A percentile compares a stretch with the other conserved stretches of the same genome.
phyloP scores from a whole-genome alignment of 257 asterid species.

The Asclepias syriaca region DNA sequence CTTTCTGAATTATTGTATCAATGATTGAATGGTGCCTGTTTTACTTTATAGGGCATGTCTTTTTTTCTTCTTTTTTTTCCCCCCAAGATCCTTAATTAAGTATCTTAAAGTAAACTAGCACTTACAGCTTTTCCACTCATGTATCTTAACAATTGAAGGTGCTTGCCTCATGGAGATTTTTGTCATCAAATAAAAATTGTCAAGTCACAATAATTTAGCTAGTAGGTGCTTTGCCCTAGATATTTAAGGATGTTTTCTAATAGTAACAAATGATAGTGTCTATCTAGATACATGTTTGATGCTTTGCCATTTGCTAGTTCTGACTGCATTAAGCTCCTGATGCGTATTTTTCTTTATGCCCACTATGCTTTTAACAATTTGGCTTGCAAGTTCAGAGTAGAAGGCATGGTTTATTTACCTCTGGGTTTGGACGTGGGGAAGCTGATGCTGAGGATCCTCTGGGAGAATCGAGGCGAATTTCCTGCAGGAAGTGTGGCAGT shows the following conservation, averaged over 20 bases:
- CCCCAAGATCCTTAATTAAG: too few relatives aligned
- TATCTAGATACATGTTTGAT: background rate
- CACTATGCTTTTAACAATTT: conserved; percentile 13
- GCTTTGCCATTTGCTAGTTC: background rate
- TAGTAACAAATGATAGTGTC: background rate
- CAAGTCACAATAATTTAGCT: background rate
- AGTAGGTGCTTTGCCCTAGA: too few relatives aligned
- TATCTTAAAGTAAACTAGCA: background rate
- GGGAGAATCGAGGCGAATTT: conserved; percentile 62
- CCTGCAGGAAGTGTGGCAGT: conserved; percentile 84
- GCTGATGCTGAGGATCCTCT: conserved; percentile 46
- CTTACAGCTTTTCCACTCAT: background rate
- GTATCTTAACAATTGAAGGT: background rate
- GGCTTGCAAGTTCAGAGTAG: conserved; percentile 44
- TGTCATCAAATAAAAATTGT: background rate
- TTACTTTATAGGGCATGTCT: background rate
- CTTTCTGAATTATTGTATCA: background rate
- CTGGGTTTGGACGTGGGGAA: conserved; percentile 47
- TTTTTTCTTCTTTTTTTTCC: background rate
- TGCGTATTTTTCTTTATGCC: conserved; percentile 1
- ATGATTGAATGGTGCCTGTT: background rate
- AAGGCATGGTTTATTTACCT: conserved; percentile 47
- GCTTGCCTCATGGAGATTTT: background rate
- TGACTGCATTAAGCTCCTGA: background rate
- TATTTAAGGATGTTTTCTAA: background rate